Percentiles rank a stretch among this genome's conserved stretches.
Conservation (phyloP, 2,329 filamentous ascomycete species). For the Aspergillus costaricaensis region DNA sequence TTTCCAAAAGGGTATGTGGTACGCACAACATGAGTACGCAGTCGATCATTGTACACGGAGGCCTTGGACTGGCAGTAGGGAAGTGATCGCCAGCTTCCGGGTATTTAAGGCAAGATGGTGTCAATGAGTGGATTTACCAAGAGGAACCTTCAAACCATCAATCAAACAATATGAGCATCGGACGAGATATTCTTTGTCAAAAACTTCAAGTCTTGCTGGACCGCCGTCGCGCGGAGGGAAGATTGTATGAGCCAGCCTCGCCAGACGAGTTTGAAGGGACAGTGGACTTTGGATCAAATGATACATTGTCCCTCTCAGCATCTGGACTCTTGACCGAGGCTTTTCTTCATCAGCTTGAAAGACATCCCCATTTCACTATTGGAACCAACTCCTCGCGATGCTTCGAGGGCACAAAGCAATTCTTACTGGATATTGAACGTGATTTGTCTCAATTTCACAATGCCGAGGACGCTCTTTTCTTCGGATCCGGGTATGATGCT, state of each 20-base stretch:
- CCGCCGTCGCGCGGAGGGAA: constrained; percentile 10
- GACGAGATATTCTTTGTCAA: constrained; percentile 7
- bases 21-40: neutral
- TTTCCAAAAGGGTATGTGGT: neutral
- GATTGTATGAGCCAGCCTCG: constrained; percentile 10
- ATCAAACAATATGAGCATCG: constrained; percentile 5
- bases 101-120: neutral
- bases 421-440: constrained; percentile 43
- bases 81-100: neutral
- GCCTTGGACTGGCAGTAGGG: neutral
- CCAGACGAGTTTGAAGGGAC: constrained; percentile 7
- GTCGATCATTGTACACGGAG: neutral
- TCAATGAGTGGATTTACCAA: neutral
- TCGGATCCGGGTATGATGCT: constrained; percentile 60
- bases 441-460: constrained; percentile 57
- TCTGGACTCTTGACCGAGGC: constrained; percentile 12
- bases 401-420: constrained; percentile 16
- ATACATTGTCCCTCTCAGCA: constrained; percentile 17
- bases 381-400: constrained; percentile 14
- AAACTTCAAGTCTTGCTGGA: constrained; percentile 11
- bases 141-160: neutral
- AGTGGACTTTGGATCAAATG: constrained; percentile 21
- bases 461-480: constrained; percentile 53
- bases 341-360: constrained; percentile 15
- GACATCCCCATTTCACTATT: constrained; percentile 17